These are phyloP conservation scores for Mortierella alpina DNA, from an alignment of 192 early-diverging fungal species.

Conservation along the genomic window DNA sequence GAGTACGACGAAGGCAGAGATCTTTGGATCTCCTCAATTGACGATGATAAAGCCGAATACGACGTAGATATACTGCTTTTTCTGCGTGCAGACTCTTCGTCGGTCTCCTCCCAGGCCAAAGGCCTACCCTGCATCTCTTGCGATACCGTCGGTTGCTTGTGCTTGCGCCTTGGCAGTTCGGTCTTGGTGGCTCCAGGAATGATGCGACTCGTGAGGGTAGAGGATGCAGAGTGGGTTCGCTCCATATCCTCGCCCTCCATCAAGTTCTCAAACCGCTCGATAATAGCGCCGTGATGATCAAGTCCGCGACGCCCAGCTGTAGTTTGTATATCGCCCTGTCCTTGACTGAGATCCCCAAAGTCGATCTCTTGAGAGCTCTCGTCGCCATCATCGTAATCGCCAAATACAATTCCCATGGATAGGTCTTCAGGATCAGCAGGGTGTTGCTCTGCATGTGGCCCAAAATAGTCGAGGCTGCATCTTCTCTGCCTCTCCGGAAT, in stretches of 20 bases:
- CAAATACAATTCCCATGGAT: slow-evolving; percentile 52
- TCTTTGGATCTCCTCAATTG: slow-evolving; percentile 49
- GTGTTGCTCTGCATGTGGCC: slow-evolving; percentile 33
- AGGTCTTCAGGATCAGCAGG: slow-evolving; percentile 23
- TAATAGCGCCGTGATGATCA: background rate
- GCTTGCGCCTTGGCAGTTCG: slow-evolving; percentile 8
- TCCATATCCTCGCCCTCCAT: slow-evolving; percentile 28
- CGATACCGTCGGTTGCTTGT: slow-evolving; percentile 33
- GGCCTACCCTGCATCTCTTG: slow-evolving; percentile 24
- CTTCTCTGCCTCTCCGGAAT: background rate
- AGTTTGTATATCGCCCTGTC: background rate
- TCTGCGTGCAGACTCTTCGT: slow-evolving; percentile 1
- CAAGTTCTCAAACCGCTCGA: background rate
- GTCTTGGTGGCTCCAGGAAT: slow-evolving; percentile 20
- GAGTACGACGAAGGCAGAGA: slow-evolving; percentile 35
- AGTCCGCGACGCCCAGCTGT: background rate
- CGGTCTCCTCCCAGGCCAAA: slow-evolving; percentile 21
- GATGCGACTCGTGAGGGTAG: slow-evolving; percentile 33
- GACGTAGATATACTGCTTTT: slow-evolving; percentile 16
- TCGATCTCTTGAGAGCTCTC: slow-evolving; percentile 3
- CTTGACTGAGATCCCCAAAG: slow-evolving; percentile 17
- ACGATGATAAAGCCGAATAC: slow-evolving; percentile 32
- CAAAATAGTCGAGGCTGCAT: slow-evolving; percentile 38
- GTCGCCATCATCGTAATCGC: slow-evolving; percentile 17
- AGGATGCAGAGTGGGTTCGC: slow-evolving; percentile 30